phyloP scores from a whole-genome alignment of 2,329 filamentous ascomycete species.

The Seiridium cupressi region DNA sequence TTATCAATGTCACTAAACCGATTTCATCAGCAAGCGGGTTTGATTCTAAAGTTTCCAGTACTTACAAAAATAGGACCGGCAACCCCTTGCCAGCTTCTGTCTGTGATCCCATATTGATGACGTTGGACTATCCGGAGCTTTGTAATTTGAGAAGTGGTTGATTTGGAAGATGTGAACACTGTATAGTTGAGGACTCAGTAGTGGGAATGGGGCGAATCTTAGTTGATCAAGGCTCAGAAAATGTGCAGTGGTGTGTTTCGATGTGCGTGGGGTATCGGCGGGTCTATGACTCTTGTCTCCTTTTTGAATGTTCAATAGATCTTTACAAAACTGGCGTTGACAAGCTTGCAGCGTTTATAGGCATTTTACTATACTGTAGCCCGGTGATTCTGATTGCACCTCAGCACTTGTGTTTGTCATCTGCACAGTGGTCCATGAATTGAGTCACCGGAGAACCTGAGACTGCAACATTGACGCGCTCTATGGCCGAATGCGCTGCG shows the following conservation, averaged over 20 bases:
- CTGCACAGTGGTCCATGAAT: too few relatives aligned
- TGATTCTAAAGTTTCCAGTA: background rate
- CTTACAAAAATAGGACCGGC: constrained; percentile 45
- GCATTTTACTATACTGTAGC: background rate
- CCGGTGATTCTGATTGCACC: too few relatives aligned
- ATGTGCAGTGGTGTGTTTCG: background rate
- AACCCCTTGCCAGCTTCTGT: constrained; percentile 16
- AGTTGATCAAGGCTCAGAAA: background rate
- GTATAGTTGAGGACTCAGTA: background rate
- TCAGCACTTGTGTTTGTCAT: too few relatives aligned
- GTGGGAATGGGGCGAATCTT: background rate
- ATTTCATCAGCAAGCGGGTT: background rate
- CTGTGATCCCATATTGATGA: constrained; percentile 25
- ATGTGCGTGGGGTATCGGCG: background rate
- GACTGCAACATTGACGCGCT: too few relatives aligned
- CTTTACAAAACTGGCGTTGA: background rate
- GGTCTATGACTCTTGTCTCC: background rate
- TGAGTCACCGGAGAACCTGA: too few relatives aligned
- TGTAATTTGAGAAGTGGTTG: too few relatives aligned
- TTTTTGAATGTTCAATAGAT: background rate
- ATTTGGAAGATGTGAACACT: background rate
- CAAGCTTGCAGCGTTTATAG: background rate
- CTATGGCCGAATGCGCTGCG: too few relatives aligned
- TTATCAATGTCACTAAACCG: constrained; percentile 96
- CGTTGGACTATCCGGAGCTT: too few relatives aligned